These are phyloP conservation scores for Rhodotorula glutinis DNA, from an alignment of 1,284 basidiomycete genomes.

Conservation along the genomic window DNA sequence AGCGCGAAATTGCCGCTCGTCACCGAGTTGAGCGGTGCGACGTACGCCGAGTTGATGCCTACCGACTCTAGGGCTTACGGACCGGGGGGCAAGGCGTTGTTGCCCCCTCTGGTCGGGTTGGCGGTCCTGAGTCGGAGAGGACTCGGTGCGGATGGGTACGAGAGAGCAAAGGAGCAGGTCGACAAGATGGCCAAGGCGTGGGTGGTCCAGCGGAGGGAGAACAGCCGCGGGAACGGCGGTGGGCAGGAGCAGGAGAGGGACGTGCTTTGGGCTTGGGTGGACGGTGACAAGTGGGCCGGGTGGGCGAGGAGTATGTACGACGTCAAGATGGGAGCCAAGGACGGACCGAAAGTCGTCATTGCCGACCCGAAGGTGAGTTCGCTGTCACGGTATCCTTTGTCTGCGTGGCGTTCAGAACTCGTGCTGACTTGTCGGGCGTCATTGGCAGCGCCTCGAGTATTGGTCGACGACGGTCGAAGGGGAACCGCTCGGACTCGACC, in stretches of 20 bases:
- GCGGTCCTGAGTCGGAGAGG: slow-evolving; percentile 51
- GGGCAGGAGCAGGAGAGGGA: slow-evolving; percentile 52
- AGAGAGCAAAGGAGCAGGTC: slow-evolving; percentile 52
- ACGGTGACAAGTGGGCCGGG: slow-evolving; percentile 69
- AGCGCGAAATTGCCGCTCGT: slow-evolving; percentile 66
- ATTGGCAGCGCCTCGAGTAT: slow-evolving; percentile 62
- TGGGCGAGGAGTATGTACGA: slow-evolving; percentile 89
- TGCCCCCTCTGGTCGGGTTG: slow-evolving; percentile 71
- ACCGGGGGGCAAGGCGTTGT: slow-evolving; percentile 37
- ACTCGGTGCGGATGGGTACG: slow-evolving; percentile 42
- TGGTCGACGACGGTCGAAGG: slow-evolving; percentile 60
- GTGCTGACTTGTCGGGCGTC: background rate
- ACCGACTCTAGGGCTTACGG: slow-evolving; percentile 50
- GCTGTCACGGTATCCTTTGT: background rate
- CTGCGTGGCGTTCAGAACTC: too few species aligned
- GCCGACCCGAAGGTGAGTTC: slow-evolving; percentile 70
- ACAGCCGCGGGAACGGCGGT: background rate
- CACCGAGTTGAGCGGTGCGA: slow-evolving; percentile 66
- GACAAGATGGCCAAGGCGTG: slow-evolving; percentile 62
- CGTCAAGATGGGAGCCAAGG: slow-evolving; percentile 52
- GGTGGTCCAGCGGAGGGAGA: slow-evolving; percentile 51
- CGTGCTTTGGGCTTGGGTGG: slow-evolving; percentile 82
- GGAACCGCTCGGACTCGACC: slow-evolving; percentile 58
- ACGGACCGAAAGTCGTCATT: slow-evolving; percentile 64
- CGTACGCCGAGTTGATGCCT: slow-evolving; percentile 73